Evolutionary conservation across 2,329 filamentous ascomycete species (phyloP).

Genomic region (Trichoderma sp.): DNA sequence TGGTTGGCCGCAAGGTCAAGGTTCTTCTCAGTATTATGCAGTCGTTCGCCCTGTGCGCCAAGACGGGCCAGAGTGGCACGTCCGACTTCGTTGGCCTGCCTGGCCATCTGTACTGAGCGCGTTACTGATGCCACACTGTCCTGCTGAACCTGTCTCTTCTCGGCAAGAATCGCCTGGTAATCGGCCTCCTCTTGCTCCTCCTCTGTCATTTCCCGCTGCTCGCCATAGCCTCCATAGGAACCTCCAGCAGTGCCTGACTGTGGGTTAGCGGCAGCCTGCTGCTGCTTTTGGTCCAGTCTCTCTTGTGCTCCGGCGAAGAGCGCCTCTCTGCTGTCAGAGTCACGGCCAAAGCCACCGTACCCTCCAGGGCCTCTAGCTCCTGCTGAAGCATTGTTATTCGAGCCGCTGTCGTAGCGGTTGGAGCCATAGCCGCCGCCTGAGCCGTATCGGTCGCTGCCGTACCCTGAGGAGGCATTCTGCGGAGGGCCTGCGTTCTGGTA

Average conservation of each 20-base stretch:
- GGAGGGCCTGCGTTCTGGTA: constrained; percentile 20
- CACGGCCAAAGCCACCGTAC: constrained; percentile 58
- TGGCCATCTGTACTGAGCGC: constrained; percentile 40
- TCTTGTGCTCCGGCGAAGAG: constrained; percentile 59
- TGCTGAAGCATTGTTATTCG: constrained; percentile 28
- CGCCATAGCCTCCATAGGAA: constrained; percentile 56
- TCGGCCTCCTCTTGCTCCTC: constrained; percentile 74
- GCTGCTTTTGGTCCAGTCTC: constrained; percentile 43
- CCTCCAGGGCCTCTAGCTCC: constrained; percentile 50
- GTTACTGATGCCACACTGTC: constrained; percentile 54
- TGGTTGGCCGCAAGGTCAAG: constrained; percentile 76
- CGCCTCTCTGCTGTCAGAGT: constrained; percentile 54
- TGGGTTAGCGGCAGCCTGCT: constrained; percentile 24
- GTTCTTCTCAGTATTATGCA: constrained; percentile 79
- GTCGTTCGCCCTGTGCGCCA: constrained; percentile 72
- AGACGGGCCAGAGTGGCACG: constrained; percentile 69
- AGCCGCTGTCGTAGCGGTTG: constrained; percentile 49
- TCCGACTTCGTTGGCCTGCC: constrained; percentile 54
- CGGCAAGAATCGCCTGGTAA: constrained; percentile 55
- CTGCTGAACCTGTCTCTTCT: constrained; percentile 68
- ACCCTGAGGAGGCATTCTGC: constrained; percentile 39
- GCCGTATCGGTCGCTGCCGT: constrained; percentile 53
- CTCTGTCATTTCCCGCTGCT: constrained; percentile 73
- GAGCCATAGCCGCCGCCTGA: constrained; percentile 49
- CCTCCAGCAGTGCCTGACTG: constrained; percentile 28